Percentiles rank a stretch among this genome's conserved stretches.
These are phyloP conservation scores for Coemansia sp. DNA, from an alignment of 192 early-diverging fungal genomes.

Conservation along the genomic window DNA sequence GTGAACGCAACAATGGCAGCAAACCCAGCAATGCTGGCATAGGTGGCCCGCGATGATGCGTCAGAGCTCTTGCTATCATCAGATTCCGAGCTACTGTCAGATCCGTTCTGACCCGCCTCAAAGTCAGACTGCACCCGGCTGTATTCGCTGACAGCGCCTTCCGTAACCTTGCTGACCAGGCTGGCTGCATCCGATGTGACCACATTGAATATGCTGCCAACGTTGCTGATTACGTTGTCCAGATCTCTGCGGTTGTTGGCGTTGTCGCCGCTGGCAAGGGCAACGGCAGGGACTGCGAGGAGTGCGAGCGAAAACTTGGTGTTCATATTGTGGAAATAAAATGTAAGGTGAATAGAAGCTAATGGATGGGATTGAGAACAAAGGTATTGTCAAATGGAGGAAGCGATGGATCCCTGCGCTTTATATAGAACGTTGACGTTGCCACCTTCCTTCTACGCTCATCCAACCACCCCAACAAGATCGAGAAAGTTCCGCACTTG, in stretches of 20 bases:
- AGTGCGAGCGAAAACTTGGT: slow-evolving; percentile 1
- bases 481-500: too few relatives aligned
- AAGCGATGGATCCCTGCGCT: too few relatives aligned
- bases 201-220: slow-evolving; percentile 6
- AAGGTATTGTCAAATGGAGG: too few relatives aligned
- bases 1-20: slow-evolving; percentile 25
- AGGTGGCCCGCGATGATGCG: neutral
- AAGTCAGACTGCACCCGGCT: slow-evolving; percentile 46
- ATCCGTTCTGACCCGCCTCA: slow-evolving; percentile 23
- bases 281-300: neutral
- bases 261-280: neutral
- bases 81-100: too few relatives aligned
- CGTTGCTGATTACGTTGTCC: slow-evolving; percentile 10
- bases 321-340: neutral
- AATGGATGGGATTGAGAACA: neutral
- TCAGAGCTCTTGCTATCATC: slow-evolving; percentile 5
- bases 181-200: slow-evolving; percentile 13
- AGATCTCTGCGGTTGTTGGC: neutral
- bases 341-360: neutral
- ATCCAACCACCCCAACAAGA: too few relatives aligned
- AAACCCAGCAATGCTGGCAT: slow-evolving; percentile 16
- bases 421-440: neutral
- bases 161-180: slow-evolving; percentile 5
- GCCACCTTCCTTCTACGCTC: too few relatives aligned
- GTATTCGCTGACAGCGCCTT: slow-evolving; percentile 17